phyloP scores from a whole-genome alignment of 1,139 yeast genomes.

The Diutina mesorugosa region DNA sequence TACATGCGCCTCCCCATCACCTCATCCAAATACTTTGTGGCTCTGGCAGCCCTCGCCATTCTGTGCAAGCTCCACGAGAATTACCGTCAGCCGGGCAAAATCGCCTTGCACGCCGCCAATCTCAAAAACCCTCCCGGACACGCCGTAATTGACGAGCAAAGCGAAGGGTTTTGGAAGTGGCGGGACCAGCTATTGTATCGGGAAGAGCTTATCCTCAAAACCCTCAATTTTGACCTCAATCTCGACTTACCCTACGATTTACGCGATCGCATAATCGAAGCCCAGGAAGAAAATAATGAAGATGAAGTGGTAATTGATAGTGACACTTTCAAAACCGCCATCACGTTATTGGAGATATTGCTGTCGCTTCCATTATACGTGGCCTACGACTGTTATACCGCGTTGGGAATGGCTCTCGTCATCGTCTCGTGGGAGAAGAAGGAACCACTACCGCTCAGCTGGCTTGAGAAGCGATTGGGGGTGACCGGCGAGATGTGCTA shows the following conservation, averaged over 20 bases:
- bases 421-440: constrained; percentile 18
- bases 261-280: constrained; percentile 10
- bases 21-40: constrained; percentile 32
- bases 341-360: constrained; percentile 24
- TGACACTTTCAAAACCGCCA: constrained; percentile 22
- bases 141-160: constrained; percentile 24
- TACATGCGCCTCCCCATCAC: constrained; percentile 32
- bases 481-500: constrained; percentile 13
- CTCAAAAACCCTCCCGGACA: constrained; percentile 17
- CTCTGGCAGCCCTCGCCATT: constrained; percentile 32
- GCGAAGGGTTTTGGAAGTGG: constrained; percentile 33
- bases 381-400: constrained; percentile 19
- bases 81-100: constrained; percentile 30
- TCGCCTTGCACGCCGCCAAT: constrained; percentile 26
- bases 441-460: constrained; percentile 14
- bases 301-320: background rate
- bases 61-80: constrained; percentile 31
- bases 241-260: constrained; percentile 26
- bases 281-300: constrained; percentile 4
- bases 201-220: constrained; percentile 28
- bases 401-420: constrained; percentile 22
- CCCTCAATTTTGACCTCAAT: constrained; percentile 28
- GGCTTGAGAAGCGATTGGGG: constrained; percentile 10
- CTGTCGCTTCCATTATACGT: constrained; percentile 28
- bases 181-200: constrained; percentile 31